phyloP scores from a whole-genome alignment of 1,284 basidiomycete species.

The Cutaneotrichosporon sp. region DNA sequence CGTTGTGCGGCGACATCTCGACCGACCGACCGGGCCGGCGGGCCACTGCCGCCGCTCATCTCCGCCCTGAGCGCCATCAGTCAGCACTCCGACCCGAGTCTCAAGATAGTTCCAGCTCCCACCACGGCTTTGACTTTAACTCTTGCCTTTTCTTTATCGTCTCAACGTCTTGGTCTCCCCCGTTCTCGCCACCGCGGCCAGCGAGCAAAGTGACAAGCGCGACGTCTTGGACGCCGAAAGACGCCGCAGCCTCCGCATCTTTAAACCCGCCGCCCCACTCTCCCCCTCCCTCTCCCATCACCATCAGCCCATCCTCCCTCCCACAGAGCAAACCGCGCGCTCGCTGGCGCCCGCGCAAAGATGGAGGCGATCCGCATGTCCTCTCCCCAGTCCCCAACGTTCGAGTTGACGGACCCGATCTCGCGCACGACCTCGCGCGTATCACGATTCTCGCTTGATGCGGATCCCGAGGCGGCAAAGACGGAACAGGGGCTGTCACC shows the following conservation, averaged over 20 bases:
- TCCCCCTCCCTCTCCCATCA: background rate
- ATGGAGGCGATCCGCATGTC: constrained; percentile 2
- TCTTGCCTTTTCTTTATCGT: background rate
- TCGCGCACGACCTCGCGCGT: background rate
- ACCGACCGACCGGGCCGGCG: too few species aligned
- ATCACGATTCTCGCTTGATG: background rate
- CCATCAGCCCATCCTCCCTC: background rate
- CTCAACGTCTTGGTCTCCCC: background rate
- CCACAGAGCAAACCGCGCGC: background rate
- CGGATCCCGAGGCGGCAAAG: too few species aligned
- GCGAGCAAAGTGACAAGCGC: background rate
- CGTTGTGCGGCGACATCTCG: too few species aligned
- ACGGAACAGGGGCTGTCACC: background rate
- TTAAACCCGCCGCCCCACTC: background rate
- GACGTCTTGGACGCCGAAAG: background rate
- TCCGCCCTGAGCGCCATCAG: too few species aligned
- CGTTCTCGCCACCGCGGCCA: background rate
- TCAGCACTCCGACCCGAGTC: too few species aligned
- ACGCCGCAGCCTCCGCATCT: constrained; percentile 1
- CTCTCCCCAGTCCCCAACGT: background rate
- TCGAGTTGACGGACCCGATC: constrained; percentile 2
- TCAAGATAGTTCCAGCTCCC: background rate
- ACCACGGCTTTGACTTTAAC: background rate
- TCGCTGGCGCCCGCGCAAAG: background rate
- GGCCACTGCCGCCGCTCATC: too few species aligned